Conservation (phyloP, 2,329 filamentous ascomycete genomes). For the Macrophomina tecta region DNA sequence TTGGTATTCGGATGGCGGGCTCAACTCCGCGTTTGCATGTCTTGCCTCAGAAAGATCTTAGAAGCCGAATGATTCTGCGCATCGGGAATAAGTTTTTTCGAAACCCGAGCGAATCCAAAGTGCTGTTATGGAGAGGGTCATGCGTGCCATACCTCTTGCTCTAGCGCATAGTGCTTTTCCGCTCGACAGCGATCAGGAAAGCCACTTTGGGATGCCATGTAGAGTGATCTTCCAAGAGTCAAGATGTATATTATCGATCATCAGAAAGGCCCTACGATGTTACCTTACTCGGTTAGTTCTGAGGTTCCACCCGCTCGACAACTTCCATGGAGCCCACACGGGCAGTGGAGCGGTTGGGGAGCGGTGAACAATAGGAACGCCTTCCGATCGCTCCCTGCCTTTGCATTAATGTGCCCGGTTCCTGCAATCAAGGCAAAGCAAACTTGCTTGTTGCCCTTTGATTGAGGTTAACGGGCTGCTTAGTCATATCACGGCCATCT, state of each 20-base stretch:
- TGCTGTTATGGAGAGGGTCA: too few relatives aligned
- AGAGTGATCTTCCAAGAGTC: not conserved
- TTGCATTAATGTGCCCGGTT: too few relatives aligned
- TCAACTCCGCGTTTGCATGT: too few relatives aligned
- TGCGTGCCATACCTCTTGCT: too few relatives aligned
- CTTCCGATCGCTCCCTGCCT: conserved; percentile 1
- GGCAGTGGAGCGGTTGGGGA: not conserved
- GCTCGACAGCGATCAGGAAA: too few relatives aligned
- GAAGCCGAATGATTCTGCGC: too few relatives aligned
- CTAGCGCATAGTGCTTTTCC: too few relatives aligned
- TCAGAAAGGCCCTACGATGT: conserved; percentile 14
- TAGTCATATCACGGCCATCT: conserved; percentile 25
- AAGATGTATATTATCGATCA: not conserved
- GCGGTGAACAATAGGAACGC: not conserved
- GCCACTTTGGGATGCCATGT: not conserved
- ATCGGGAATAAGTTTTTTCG: too few relatives aligned
- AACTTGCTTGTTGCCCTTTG: not conserved
- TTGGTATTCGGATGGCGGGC: too few relatives aligned
- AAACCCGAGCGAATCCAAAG: too few relatives aligned
- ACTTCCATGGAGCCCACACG: conserved; percentile 10
- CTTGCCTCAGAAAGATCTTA: too few relatives aligned
- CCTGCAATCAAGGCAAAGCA: not conserved
- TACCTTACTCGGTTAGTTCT: conserved; percentile 13
- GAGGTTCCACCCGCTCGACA: conserved; percentile 15
- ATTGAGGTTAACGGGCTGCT: not conserved